Evolutionary conservation across 2,329 filamentous ascomycete genomes (phyloP).

Genomic region (Aspergillus pseudoterreus): DNA sequence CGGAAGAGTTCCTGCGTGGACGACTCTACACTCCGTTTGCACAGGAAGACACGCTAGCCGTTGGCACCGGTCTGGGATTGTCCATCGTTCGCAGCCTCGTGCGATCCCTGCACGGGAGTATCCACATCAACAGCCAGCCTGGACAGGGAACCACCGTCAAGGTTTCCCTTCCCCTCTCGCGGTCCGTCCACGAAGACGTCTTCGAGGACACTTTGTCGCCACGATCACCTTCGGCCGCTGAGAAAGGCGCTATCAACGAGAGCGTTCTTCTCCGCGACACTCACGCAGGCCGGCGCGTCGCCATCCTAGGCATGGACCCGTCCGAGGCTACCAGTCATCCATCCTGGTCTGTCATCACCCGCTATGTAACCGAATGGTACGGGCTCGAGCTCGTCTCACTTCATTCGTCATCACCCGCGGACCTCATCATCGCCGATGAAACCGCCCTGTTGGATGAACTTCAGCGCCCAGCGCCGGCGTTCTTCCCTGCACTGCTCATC

Average conservation of each 20-base stretch:
- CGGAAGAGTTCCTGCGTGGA: conserved; percentile 57
- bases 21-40: conserved; percentile 55
- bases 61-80: conserved; percentile 53
- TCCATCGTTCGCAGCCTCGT: conserved; percentile 62
- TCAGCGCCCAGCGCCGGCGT: background rate
- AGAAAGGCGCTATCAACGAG: conserved; percentile 21
- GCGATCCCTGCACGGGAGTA: conserved; percentile 56
- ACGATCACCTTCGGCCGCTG: conserved; percentile 3
- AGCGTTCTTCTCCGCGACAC: conserved; percentile 23
- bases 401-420: conserved; percentile 22
- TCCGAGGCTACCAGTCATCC: conserved; percentile 13
- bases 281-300: conserved; percentile 22
- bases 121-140: conserved; percentile 54
- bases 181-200: conserved; percentile 21
- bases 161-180: conserved; percentile 44
- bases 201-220: conserved; percentile 14
- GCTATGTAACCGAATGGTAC: conserved; percentile 37
- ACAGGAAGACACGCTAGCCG: conserved; percentile 59
- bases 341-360: conserved; percentile 25
- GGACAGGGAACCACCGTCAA: conserved; percentile 55
- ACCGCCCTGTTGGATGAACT: conserved; percentile 15
- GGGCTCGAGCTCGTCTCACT: conserved; percentile 31
- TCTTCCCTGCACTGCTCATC: conserved; percentile 33
- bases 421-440: conserved; percentile 36
- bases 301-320: conserved; percentile 27